These are phyloP conservation scores for Salvia hispanica DNA, from an alignment of 257 asterid species.

Conservation along the genomic window DNA sequence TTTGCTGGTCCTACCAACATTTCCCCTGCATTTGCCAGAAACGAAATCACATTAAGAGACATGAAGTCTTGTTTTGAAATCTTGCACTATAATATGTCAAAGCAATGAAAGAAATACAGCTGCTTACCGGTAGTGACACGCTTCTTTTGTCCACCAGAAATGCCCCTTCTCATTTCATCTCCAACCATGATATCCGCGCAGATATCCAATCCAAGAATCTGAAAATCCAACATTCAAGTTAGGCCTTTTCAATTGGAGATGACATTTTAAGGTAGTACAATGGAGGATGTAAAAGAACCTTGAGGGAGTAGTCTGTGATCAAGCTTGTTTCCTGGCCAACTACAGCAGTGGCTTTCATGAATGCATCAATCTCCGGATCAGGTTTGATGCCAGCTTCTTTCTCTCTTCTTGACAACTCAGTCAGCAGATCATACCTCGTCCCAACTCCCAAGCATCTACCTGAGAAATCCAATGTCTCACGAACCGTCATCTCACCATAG, in stretches of 20 bases:
- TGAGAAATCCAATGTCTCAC: constrained; percentile 28
- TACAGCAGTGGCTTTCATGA: constrained; percentile 27
- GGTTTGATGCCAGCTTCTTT: constrained; percentile 31
- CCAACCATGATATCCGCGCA: constrained; percentile 31
- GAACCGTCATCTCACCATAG: constrained; percentile 32
- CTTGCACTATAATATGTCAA: neutral
- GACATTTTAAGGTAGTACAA: neutral
- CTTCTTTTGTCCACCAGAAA: constrained; percentile 36
- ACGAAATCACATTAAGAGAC: neutral
- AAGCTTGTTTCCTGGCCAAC: constrained; percentile 28
- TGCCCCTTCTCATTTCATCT: constrained; percentile 31
- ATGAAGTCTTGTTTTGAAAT: neutral
- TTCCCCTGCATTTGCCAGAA: constrained; percentile 15
- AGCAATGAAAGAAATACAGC: neutral
- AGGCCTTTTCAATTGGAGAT: neutral
- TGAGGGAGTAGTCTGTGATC: constrained; percentile 26
- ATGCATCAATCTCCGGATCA: constrained; percentile 30
- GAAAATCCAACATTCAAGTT: constrained; percentile 1
- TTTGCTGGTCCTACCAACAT: constrained; percentile 34
- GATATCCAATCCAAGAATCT: constrained; percentile 31
- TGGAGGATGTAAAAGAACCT: constrained; percentile 4
- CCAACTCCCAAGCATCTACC: constrained; percentile 33
- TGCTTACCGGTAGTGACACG: constrained; percentile 32
- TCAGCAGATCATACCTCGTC: constrained; percentile 23
- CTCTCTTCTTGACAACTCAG: constrained; percentile 30